These are phyloP conservation scores for Flaveria bidentis DNA, from an alignment of 129 eudicot genomes.

Conservation along the genomic window DNA sequence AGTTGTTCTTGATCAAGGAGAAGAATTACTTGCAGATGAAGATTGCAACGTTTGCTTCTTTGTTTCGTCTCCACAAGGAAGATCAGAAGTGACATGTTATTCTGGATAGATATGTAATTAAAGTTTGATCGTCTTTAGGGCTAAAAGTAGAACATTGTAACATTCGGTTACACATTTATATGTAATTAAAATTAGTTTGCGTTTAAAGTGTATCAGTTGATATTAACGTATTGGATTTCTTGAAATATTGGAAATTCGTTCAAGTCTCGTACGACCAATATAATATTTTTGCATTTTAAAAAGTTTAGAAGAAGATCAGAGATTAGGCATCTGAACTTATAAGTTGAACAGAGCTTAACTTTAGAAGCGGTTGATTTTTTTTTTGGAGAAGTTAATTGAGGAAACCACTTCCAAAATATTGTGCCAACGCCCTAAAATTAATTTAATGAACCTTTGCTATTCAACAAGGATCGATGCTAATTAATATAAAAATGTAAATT, in stretches of 20 bases:
- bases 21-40: constrained; percentile 17
- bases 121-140: neutral
- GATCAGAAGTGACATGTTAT: neutral
- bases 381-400: too few species aligned
- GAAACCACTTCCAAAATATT: too few species aligned
- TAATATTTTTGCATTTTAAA: neutral
- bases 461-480: too few species aligned
- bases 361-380: too few species aligned
- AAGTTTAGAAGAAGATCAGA: neutral
- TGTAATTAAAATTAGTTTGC: neutral
- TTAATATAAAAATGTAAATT: too few species aligned
- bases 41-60: neutral
- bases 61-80: neutral
- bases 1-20: constrained; percentile 11
- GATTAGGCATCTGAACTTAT: neutral
- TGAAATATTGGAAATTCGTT: neutral
- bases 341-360: too few species aligned
- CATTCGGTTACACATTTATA: neutral
- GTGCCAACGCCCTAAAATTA: too few species aligned
- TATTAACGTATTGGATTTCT: neutral
- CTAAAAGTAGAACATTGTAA: neutral
- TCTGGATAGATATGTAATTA: neutral
- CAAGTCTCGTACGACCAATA: neutral
- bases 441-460: too few species aligned
- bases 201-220: neutral